Evolutionary conservation across 2,329 filamentous ascomycete species (phyloP), one percentile per base, ranked within the genome.

Genomic region (Nigrospora oryzae): DNA sequence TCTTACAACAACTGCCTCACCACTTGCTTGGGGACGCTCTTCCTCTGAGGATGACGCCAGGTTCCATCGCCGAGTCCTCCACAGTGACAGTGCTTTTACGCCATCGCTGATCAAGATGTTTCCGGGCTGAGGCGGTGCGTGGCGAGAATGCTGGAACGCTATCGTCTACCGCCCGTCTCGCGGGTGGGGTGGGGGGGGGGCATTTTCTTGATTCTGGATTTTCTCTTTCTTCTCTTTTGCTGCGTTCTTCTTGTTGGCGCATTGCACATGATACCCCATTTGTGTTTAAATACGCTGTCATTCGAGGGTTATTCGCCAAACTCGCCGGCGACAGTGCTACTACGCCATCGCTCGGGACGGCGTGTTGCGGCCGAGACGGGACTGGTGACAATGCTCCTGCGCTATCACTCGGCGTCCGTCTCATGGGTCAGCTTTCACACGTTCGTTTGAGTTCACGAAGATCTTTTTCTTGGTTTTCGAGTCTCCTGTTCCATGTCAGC

Each of bases 281-380:
- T 62, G 67, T 70, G 67, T 74, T 71, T 70, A 59, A 58, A 73
- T 74, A 71, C 67, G 70, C 69, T 70, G 68, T 73, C 67, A 61
- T 63, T 64, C 63, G 63, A 64, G 58, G 47, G 49, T 52, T 50
- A 19, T 49, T 48, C 48, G 46, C 56, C 38, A 53, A 49, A 51
- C 57, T 63, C 60, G 63, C 61, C 60, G 57, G 62, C 61, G 64
- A 70, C 58, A 71, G 65, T 73, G 67, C 63, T 63, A 52, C 53
- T 68, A 63, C 68, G 67, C 67, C 67, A 72, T 70, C 60, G 64
- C 63, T 63, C 62, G 66, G 67, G 67, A 61, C 59, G 66, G 67
- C 63, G 65, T 71, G 64, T 65, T 63, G 62, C 64, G 67, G 64
- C 61, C 59, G 61, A 66, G 63, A 51, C 60, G 60, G 53, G 57